Percentiles rank a stretch among this genome's conserved stretches.
Conservation (phyloP, 2,329 filamentous ascomycete genomes). For the Penicillium sp. region DNA sequence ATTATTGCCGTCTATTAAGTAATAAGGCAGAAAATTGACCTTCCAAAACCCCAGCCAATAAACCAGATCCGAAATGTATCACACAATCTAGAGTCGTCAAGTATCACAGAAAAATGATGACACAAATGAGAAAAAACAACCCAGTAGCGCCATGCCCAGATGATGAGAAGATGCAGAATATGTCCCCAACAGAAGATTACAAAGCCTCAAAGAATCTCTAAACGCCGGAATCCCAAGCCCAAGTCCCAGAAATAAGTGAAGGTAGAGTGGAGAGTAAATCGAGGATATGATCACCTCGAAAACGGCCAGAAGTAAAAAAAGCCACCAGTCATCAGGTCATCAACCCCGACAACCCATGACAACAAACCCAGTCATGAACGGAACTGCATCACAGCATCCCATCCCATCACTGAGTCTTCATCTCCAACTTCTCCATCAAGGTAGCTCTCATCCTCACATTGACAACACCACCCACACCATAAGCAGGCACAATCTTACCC, state of each 20-base stretch:
- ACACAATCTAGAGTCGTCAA: constrained; percentile 5
- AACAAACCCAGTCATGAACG: neutral
- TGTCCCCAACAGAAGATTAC: neutral
- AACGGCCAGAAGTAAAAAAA: neutral
- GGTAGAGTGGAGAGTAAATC: constrained; percentile 16
- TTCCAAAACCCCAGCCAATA: constrained; percentile 6
- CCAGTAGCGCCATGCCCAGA: constrained; percentile 12
- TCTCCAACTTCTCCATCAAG: constrained; percentile 66
- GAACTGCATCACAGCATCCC: neutral
- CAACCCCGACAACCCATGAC: neutral
- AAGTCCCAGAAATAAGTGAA: constrained; percentile 4
- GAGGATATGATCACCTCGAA: neutral
- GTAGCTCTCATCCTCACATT: constrained; percentile 70
- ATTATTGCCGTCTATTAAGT: constrained; percentile 2
- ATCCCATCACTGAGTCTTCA: constrained; percentile 34
- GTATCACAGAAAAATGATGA: neutral
- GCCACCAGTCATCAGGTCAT: constrained; percentile 13
- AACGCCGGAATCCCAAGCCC: neutral
- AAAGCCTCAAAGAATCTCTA: neutral
- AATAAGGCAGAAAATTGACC: neutral
- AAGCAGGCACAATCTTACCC: constrained; percentile 83
- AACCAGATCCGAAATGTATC: constrained; percentile 6
- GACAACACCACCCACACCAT: constrained; percentile 84
- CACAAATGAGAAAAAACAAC: neutral
- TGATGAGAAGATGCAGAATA: constrained; percentile 2